Evolutionary conservation across 495 filamentous ascomycete species (phyloP), one percentile per base, ranked within the genome.

Genomic region (Penicillium paradoxum): DNA sequence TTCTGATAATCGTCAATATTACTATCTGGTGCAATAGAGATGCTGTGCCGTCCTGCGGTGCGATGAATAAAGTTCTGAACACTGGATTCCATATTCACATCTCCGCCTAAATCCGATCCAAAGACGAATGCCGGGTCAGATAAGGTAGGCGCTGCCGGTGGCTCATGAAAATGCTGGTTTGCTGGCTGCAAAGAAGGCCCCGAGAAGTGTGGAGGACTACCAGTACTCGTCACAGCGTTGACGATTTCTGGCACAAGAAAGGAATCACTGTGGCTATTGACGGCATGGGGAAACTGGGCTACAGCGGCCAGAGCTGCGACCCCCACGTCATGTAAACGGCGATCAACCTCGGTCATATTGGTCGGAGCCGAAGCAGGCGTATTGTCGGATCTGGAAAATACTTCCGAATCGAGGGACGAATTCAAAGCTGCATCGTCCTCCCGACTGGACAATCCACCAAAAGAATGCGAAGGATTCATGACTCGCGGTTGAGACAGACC

Each of bases 281-380:
- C 49, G 15, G 57, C 45, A 25, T 57, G 56, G 6, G 69, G 62
- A 42, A 69, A 67, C 5, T 68, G 68, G 15, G 68, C 61, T 8
- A 74, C 63, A 6, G 71, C 64, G 50, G 70, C 66, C 4, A 72
- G 59, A 49, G 69, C 71, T 30, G 71, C 68, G 24, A 67, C 48
- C 3, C 57, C 62, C 24, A 65, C 57, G 55, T 64, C 55, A 46
- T 63, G 58, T 32, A 63, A 58, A 14, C 37, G 56, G 15, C 50
- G 59, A 52, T 65, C 64, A 27, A 55, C 54, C 2, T 56, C 47
- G 9, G 58, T 27, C 24, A 27, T 27, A 27, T 7, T 27, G 24
- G 24, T 27, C 3, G 24, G 24, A 27, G 24, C 24, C 24, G 24
- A 27, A 27, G 24, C 24, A 52, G 3, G 56, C 41, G 62, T 54